Evolutionary conservation across 225 moss, liverwort and hornwort species (phyloP).

Genomic region (Neckera pumila): DNA sequence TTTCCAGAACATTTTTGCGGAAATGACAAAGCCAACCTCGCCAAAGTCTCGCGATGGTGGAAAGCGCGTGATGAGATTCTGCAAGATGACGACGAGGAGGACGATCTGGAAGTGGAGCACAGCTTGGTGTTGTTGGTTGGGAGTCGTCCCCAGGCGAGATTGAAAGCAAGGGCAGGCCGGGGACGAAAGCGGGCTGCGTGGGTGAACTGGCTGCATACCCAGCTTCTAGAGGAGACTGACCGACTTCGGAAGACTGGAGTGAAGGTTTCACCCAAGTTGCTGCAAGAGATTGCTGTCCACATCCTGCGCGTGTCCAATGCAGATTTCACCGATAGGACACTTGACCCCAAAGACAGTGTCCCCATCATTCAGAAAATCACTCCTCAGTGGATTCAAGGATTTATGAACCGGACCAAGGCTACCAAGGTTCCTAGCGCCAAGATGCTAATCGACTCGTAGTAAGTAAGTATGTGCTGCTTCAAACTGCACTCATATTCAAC

Average conservation of each 20-base stretch:
- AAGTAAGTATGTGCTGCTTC: background rate
- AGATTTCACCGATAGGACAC: conserved; percentile 17
- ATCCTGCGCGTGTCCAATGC: conserved; percentile 19
- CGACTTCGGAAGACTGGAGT: conserved; percentile 18
- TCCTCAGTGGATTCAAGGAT: conserved; percentile 44
- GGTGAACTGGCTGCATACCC: conserved; percentile 33
- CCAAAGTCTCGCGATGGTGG: conserved; percentile 43
- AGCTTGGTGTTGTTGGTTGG: conserved; percentile 6
- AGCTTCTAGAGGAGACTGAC: conserved; percentile 30
- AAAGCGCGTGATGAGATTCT: conserved; percentile 18
- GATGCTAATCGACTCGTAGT: background rate
- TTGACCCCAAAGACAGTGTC: conserved; percentile 31
- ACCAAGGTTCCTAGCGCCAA: background rate
- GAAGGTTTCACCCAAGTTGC: conserved; percentile 19
- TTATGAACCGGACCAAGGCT: conserved; percentile 33
- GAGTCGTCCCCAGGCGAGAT: conserved; percentile 2
- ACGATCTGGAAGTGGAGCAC: background rate
- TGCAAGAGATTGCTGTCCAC: conserved; percentile 27
- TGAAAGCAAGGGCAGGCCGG: conserved; percentile 31
- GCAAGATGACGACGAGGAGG: conserved; percentile 15
- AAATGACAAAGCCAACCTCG: conserved; percentile 30
- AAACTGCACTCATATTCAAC: no score
- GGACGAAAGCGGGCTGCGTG: conserved; percentile 43
- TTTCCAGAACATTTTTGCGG: conserved; percentile 38
- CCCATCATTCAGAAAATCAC: conserved; percentile 32